A percentile compares a stretch with the other conserved stretches of the same genome.
phyloP scores from a whole-genome alignment of 495 filamentous ascomycete genomes.

The Copromyces sp. region DNA sequence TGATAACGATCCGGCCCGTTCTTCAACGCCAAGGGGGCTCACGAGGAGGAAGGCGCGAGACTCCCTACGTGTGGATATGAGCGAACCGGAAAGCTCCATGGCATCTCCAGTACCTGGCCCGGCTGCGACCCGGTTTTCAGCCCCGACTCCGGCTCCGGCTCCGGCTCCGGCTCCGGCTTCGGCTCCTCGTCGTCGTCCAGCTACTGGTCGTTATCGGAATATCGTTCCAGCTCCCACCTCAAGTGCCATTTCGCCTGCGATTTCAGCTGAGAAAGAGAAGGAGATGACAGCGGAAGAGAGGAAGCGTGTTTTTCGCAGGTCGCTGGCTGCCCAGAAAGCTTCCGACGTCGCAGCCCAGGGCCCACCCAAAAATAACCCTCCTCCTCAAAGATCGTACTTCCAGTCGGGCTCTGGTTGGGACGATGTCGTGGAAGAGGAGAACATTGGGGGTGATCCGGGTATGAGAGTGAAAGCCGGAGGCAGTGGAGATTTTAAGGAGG shows the following conservation, averaged over 20 bases:
- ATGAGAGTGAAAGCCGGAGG: not conserved
- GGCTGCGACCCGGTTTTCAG: not conserved
- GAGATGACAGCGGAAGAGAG: not conserved
- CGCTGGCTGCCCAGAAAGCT: not conserved
- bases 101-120: not conserved
- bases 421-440: not conserved
- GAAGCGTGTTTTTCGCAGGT: not conserved
- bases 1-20: not conserved
- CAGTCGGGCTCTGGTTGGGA: not conserved
- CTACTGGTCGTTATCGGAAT: too few species aligned
- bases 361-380: not conserved
- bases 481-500: not conserved
- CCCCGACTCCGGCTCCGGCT: not conserved
- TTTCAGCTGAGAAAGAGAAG: not conserved
- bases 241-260: not conserved
- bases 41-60: not conserved
- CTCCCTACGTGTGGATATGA: not conserved
- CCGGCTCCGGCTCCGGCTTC: not conserved
- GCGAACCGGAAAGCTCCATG: not conserved
- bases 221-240: not conserved
- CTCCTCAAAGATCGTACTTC: not conserved
- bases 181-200: not conserved
- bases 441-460: not conserved
- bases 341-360: not conserved
- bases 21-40: not conserved